Conservation (phyloP, 2,329 filamentous ascomycete genomes). For the Sclerotinia nivalis region DNA sequence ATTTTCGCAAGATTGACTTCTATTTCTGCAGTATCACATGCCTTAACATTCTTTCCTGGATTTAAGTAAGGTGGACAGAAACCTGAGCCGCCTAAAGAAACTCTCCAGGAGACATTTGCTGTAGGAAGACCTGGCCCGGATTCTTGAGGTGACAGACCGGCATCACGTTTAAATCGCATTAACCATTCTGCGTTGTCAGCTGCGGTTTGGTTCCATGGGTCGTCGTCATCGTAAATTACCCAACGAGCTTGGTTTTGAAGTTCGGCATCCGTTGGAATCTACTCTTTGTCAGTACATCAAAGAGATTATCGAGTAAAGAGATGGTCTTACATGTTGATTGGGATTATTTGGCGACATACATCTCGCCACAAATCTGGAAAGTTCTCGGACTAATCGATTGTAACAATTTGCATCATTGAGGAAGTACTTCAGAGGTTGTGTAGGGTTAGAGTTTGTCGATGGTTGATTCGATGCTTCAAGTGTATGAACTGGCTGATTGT, state of each 20-base stretch:
- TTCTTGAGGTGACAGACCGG: slow-evolving; percentile 51
- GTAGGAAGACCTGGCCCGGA: slow-evolving; percentile 52
- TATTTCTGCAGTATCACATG: slow-evolving; percentile 41
- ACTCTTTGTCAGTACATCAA: neutral
- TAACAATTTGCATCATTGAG: slow-evolving; percentile 63
- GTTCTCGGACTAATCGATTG: slow-evolving; percentile 54
- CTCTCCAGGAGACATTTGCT: slow-evolving; percentile 47
- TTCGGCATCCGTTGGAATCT: slow-evolving; percentile 58
- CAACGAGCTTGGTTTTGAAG: slow-evolving; percentile 64
- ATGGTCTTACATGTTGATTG: slow-evolving; percentile 49
- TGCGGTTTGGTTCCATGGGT: slow-evolving; percentile 64
- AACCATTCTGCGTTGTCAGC: slow-evolving; percentile 66
- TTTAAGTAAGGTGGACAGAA: slow-evolving; percentile 57
- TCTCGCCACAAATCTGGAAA: slow-evolving; percentile 54
- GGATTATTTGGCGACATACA: slow-evolving; percentile 62
- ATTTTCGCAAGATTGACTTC: slow-evolving; percentile 31
- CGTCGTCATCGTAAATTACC: slow-evolving; percentile 64
- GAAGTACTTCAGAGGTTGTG: slow-evolving; percentile 46
- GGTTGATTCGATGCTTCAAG: slow-evolving; percentile 33
- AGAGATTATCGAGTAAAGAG: neutral
- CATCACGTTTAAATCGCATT: slow-evolving; percentile 60
- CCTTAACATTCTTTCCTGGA: slow-evolving; percentile 45
- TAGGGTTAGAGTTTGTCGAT: slow-evolving; percentile 37
- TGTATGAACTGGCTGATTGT: slow-evolving; percentile 19
- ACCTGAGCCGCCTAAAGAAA: slow-evolving; percentile 53